Conservation (phyloP, 2,329 filamentous ascomycete genomes). For the Sclerotinia borealis region DNA sequence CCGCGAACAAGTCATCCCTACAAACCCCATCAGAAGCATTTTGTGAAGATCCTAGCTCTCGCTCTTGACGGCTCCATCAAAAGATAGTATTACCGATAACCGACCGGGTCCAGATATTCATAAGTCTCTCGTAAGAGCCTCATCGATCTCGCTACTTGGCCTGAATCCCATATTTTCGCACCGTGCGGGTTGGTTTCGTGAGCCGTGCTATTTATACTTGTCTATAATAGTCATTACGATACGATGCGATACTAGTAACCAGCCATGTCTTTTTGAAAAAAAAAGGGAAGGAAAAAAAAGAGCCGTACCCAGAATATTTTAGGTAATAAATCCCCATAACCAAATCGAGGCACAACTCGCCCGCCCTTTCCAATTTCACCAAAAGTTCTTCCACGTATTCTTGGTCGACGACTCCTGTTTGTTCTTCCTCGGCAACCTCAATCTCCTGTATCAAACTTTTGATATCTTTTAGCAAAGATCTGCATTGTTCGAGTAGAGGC, state of each 20-base stretch:
- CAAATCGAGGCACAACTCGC: too few relatives aligned
- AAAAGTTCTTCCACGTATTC: too few relatives aligned
- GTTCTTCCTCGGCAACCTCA: background rate
- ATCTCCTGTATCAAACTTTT: background rate
- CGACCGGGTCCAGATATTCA: background rate
- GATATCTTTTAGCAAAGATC: background rate
- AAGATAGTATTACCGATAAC: background rate
- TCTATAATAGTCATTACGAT: too few relatives aligned
- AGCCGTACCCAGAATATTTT: too few relatives aligned
- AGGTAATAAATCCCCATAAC: too few relatives aligned
- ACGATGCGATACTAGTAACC: too few relatives aligned
- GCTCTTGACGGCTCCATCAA: background rate
- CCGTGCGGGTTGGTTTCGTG: background rate
- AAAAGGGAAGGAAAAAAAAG: too few relatives aligned
- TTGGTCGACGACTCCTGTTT: background rate
- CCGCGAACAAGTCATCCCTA: too few relatives aligned
- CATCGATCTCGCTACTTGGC: background rate
- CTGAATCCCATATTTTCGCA: background rate
- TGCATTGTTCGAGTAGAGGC: background rate
- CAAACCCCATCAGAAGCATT: background rate
- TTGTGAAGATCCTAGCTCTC: background rate
- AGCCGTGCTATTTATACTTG: too few relatives aligned
- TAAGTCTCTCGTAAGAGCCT: background rate
- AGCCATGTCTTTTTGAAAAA: too few relatives aligned
- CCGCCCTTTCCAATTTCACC: too few relatives aligned